Percentiles rank a stretch among this genome's conserved stretches.
phyloP scores from a whole-genome alignment of 2,329 filamentous ascomycete genomes.

The Elsinoe arachidis region DNA sequence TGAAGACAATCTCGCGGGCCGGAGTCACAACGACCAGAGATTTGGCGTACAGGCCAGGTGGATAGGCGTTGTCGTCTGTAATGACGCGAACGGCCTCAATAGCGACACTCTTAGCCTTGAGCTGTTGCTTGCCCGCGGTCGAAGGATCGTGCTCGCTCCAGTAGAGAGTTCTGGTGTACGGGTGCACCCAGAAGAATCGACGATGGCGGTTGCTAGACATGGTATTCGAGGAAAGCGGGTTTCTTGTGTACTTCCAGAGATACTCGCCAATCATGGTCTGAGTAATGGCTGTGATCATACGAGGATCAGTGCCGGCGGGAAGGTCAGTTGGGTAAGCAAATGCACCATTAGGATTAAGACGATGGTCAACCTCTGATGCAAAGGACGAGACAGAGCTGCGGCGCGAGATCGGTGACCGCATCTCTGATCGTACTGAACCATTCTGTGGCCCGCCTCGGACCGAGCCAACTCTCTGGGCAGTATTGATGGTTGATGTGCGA shows the following conservation, averaged over 20 bases:
- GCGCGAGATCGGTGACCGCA: conserved; percentile 42
- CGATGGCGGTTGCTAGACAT: conserved; percentile 85
- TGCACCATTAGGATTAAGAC: conserved; percentile 63
- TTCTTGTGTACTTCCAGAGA: conserved; percentile 97
- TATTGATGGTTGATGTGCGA: conserved; percentile 28
- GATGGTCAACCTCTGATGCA: conserved; percentile 81
- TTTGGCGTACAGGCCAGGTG: conserved; percentile 88
- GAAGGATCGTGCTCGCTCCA: conserved; percentile 91
- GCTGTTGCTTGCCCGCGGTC: conserved; percentile 63
- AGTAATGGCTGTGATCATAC: conserved; percentile 98
- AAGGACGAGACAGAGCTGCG: conserved; percentile 92
- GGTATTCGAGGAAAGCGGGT: conserved; percentile 69
- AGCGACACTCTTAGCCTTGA: conserved; percentile 78
- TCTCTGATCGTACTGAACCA: conserved; percentile 40
- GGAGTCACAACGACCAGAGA: conserved; percentile 85
- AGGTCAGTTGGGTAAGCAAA: conserved; percentile 50
- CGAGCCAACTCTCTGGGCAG: conserved; percentile 45
- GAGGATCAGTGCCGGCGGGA: conserved; percentile 67
- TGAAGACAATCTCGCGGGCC: conserved; percentile 84
- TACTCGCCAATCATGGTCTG: conserved; percentile 99
- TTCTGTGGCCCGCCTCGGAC: conserved; percentile 36
- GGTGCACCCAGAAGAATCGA: conserved; percentile 98
- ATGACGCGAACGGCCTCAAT: conserved; percentile 91
- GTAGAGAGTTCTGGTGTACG: conserved; percentile 91
- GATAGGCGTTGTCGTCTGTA: conserved; percentile 88